Conservation (phyloP, 73 alveolate species). For the Uronychia binucleata region DNA sequence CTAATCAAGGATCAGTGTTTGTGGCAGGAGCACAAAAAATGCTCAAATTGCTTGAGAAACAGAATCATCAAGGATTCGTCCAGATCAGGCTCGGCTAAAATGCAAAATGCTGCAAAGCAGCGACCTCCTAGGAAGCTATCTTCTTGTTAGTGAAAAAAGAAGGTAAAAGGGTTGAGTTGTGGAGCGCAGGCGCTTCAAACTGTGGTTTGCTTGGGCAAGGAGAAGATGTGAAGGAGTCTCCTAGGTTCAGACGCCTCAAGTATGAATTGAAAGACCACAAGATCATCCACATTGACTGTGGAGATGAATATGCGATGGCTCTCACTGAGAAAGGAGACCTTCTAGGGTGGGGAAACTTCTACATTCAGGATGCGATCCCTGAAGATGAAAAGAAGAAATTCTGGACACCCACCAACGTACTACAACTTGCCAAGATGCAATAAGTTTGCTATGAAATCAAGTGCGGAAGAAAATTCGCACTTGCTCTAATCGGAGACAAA, state of each 20-base stretch:
- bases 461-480: no score
- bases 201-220: conserved; percentile 65
- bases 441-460: no score
- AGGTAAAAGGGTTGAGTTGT: conserved; percentile 10
- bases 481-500: no score
- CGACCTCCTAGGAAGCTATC: not conserved
- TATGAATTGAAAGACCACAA: not conserved
- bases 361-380: no score
- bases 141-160: not conserved
- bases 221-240: conserved; percentile 15
- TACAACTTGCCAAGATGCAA: no score
- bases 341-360: conserved; percentile 61
- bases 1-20: not conserved
- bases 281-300: conserved; percentile 22
- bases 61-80: not conserved
- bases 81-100: not conserved
- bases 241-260: conserved; percentile 12
- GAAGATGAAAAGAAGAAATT: no score
- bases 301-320: conserved; percentile 46
- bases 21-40: not conserved
- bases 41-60: not conserved
- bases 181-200: conserved; percentile 49
- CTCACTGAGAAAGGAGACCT: conserved; percentile 42
- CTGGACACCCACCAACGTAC: no score
- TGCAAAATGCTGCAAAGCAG: not conserved